Evolutionary conservation across 306 rosid species (phyloP), one percentile per base, ranked within the genome.

Genomic region (Lathyrus aphaca): DNA sequence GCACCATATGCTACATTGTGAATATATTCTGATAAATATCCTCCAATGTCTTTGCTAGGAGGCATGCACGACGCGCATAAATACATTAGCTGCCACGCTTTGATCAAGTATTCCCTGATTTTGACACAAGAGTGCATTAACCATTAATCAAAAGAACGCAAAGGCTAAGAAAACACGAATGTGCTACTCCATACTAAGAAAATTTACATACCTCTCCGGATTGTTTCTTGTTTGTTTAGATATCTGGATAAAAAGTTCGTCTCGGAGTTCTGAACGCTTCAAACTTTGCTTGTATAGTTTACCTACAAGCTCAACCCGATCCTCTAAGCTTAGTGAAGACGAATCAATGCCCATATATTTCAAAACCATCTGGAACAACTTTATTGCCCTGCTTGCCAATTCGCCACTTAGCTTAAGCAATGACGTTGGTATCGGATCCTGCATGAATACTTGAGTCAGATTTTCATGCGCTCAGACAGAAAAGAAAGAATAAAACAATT

Each of bases 371-470:
- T 87, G 95, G 73, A 91, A 91, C 54, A 87, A 66, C 73, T 91
- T 91, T 49, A 77, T 80, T 56, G 97, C 96, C 27, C 89, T 89
- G 84, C 87, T 86, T 49, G 83, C 84, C 66, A 89, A 68, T 79
- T 91, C 96, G 46, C 87, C 66, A 66, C 86, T 87, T 23, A 89
- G 79, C 76, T 85, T 89, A 49, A 91, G 95, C 73, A 91, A 69
- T 0, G 97, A 91, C 2, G 97, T 91, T 51, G 97, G 97, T 82
- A 91, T 81, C 17, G 91, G 83, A 68, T 89, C 97, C 97, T 91
- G 81, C 64, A 72, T 8, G 79, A 66, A 42, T 42, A 38, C 56
- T 38, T 29, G 27, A 57, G 19, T 51, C 56, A 79, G 72, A 56
- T 42, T 64, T 79, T 42, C 30, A 61, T 23, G 55, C 32, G 64